Percentiles rank a stretch among this genome's conserved stretches.
Conservation (phyloP, 2,329 filamentous ascomycete genomes). For the Trichoderma sp. region DNA sequence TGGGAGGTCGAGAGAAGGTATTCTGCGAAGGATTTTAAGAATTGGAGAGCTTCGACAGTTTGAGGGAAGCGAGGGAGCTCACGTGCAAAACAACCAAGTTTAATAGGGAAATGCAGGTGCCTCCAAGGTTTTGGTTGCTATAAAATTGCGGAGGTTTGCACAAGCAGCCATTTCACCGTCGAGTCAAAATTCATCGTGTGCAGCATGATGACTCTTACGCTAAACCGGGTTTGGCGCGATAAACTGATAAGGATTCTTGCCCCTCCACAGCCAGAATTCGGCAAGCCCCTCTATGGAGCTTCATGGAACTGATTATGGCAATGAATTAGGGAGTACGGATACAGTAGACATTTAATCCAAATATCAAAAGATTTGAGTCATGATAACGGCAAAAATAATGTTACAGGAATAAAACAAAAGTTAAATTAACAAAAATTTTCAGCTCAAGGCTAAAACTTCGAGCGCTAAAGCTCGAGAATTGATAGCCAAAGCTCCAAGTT, state of each 20-base stretch:
- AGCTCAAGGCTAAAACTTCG: not conserved
- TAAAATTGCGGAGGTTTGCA: conserved; percentile 19
- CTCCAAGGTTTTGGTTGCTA: conserved; percentile 29
- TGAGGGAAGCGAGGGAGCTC: not conserved
- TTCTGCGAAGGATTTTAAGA: not conserved
- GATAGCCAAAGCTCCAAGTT: not conserved
- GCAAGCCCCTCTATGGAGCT: conserved; percentile 23
- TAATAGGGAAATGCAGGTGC: not conserved
- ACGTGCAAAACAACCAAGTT: not conserved
- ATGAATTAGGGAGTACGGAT: not conserved
- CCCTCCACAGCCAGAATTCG: conserved; percentile 39
- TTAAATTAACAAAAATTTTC: not conserved
- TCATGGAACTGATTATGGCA: not conserved
- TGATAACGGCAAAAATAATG: not conserved
- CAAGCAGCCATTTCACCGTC: conserved; percentile 38
- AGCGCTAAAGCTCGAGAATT: not conserved
- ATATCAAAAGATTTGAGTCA: not conserved
- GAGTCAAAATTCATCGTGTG: conserved; percentile 48
- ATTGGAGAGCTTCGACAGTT: not conserved
- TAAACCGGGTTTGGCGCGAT: conserved; percentile 40
- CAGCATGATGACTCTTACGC: conserved; percentile 43
- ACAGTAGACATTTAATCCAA: not conserved
- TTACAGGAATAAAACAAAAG: not conserved
- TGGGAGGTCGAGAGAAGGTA: not conserved
- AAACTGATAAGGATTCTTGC: conserved; percentile 42